Conservation (phyloP, 1,284 basidiomycete species). For the Tilletia setariae region DNA sequence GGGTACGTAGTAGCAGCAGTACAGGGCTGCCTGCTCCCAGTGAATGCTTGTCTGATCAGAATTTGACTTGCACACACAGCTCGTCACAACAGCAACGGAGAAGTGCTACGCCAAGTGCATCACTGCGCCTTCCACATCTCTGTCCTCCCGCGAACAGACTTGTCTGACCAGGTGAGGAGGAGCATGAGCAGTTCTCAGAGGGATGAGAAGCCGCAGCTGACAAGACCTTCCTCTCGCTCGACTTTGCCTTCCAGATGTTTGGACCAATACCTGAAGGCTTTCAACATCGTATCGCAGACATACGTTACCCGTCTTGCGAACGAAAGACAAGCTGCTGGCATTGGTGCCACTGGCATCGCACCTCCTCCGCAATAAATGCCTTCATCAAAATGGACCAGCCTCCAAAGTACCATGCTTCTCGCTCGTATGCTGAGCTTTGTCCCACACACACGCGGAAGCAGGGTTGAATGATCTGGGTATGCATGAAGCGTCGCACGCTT, state of each 20-base stretch:
- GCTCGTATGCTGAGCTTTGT: no score
- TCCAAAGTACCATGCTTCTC: no score
- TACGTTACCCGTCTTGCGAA: conserved; percentile 42
- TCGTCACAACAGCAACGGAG: conserved; percentile 51
- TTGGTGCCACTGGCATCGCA: neutral
- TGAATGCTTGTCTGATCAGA: neutral
- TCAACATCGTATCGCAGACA: conserved; percentile 46
- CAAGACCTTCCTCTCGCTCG: neutral
- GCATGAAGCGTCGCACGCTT: no score
- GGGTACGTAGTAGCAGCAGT: neutral
- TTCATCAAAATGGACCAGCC: no score
- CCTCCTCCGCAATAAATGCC: no score
- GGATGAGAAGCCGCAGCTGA: neutral
- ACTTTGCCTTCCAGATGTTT: neutral
- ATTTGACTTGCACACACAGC: conserved; percentile 21
- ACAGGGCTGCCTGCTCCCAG: no score
- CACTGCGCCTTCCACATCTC: conserved; percentile 35
- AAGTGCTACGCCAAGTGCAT: conserved; percentile 53
- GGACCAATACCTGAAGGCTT: conserved; percentile 19
- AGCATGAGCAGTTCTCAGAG: neutral
- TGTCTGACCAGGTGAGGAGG: conserved; percentile 26
- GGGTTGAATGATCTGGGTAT: no score
- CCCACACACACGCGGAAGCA: no score
- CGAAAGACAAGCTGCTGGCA: conserved; percentile 25
- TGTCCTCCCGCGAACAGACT: conserved; percentile 48